Percentiles rank a stretch among this genome's conserved stretches.
phyloP scores from a whole-genome alignment of 768 basidiomycete genomes.

The Pleurotus salmoneostramineus region DNA sequence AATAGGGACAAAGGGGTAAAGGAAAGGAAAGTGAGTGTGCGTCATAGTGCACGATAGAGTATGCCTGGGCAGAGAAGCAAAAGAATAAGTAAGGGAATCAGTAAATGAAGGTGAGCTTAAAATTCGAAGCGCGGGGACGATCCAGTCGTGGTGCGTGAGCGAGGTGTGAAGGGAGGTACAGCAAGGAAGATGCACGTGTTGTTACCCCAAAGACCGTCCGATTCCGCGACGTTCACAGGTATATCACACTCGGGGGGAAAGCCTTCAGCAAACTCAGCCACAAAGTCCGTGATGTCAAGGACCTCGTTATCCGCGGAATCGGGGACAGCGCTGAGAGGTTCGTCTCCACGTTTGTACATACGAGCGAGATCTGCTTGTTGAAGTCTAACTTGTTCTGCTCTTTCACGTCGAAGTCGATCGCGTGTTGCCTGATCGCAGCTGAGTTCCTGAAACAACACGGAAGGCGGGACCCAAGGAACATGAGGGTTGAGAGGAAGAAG shows the following conservation, averaged over 20 bases:
- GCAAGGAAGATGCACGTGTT: background rate
- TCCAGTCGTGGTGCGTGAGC: background rate
- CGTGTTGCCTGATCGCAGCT: background rate
- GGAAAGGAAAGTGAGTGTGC: no score
- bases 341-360: no score
- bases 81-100: no score
- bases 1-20: no score
- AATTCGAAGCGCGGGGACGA: background rate
- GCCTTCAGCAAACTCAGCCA: background rate
- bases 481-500: constrained; percentile 2
- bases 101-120: background rate
- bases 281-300: no score
- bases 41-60: no score
- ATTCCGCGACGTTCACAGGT: background rate
- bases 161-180: background rate
- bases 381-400: no score
- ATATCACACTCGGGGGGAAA: background rate
- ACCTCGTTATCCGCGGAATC: no score
- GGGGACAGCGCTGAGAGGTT: no score
- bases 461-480: background rate
- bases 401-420: no score
- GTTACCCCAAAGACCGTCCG: background rate
- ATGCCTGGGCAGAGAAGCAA: no score
- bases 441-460: background rate
- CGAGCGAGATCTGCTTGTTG: no score